phyloP scores from a whole-genome alignment of 345 rosid genomes.

The Hirschfeldia incana region DNA sequence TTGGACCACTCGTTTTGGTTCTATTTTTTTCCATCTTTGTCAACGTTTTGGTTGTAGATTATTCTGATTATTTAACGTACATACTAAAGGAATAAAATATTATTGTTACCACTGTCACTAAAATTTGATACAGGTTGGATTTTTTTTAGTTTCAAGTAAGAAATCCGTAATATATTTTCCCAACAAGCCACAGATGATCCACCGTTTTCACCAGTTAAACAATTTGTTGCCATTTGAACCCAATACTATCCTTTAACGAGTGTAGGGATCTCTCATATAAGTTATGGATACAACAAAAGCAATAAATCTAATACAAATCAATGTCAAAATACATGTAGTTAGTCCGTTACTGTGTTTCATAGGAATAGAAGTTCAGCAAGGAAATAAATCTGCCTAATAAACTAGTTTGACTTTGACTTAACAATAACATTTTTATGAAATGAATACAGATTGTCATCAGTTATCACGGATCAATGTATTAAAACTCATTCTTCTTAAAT shows the following conservation, averaged over 20 bases:
- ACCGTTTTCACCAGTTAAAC: not conserved
- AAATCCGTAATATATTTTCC: not conserved
- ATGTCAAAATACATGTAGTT: not conserved
- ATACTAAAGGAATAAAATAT: not conserved
- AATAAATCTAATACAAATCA: constrained; percentile 2
- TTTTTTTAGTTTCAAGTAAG: not conserved
- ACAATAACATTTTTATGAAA: not conserved
- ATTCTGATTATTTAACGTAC: not conserved
- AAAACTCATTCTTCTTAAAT: not conserved
- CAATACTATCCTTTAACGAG: not conserved
- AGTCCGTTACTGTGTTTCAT: not conserved
- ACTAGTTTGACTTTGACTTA: constrained; percentile 21
- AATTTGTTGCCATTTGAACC: not conserved
- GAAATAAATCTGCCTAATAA: constrained; percentile 10
- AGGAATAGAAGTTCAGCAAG: not conserved
- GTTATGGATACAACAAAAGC: not conserved
- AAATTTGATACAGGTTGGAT: not conserved
- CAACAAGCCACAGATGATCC: not conserved
- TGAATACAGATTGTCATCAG: constrained; percentile 12
- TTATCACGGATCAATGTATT: constrained; percentile 1
- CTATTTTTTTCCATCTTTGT: not conserved
- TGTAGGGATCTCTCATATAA: constrained; percentile 6
- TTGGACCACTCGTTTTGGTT: constrained; percentile 37
- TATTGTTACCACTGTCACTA: not conserved
- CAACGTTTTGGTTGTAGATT: constrained; percentile 25